Conservation (phyloP, 345 rosid species). For the Eucalyptus caleyi region DNA sequence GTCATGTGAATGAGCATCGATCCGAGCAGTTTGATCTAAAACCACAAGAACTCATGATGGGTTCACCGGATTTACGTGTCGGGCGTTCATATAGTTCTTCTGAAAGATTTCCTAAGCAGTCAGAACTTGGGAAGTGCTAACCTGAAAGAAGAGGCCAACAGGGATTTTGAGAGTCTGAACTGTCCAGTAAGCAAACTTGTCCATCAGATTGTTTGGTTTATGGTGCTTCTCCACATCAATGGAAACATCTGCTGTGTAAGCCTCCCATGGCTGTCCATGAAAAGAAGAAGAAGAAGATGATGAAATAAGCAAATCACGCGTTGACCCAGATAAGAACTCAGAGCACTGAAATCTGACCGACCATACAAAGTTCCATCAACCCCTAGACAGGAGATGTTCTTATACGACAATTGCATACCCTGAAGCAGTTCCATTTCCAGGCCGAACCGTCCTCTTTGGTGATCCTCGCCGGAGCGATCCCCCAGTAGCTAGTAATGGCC, state of each 20-base stretch:
- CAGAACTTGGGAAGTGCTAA: neutral
- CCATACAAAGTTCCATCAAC: neutral
- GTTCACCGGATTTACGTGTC: neutral
- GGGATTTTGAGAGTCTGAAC: slow-evolving; percentile 49
- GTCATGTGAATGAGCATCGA: neutral
- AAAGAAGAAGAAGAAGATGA: neutral
- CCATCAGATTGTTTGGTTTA: slow-evolving; percentile 26
- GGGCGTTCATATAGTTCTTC: neutral
- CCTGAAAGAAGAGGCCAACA: slow-evolving; percentile 26
- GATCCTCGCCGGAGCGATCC: slow-evolving; percentile 22
- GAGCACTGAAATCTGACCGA: neutral
- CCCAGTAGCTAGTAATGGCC: slow-evolving; percentile 40
- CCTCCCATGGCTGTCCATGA: slow-evolving; percentile 41
- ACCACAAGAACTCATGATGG: neutral
- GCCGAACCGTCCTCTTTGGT: slow-evolving; percentile 53
- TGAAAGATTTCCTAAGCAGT: neutral
- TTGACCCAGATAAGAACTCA: neutral
- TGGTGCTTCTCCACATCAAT: slow-evolving; percentile 52
- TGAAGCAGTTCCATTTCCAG: slow-evolving; percentile 61
- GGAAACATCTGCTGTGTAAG: slow-evolving; percentile 38
- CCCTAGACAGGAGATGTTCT: neutral
- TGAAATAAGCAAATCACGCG: neutral
- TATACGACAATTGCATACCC: slow-evolving; percentile 4
- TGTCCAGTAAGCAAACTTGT: slow-evolving; percentile 47
- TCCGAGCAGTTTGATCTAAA: neutral